Evolutionary conservation across 2,329 filamentous ascomycete species (phyloP).

Genomic region (Aspergillus sp.): DNA sequence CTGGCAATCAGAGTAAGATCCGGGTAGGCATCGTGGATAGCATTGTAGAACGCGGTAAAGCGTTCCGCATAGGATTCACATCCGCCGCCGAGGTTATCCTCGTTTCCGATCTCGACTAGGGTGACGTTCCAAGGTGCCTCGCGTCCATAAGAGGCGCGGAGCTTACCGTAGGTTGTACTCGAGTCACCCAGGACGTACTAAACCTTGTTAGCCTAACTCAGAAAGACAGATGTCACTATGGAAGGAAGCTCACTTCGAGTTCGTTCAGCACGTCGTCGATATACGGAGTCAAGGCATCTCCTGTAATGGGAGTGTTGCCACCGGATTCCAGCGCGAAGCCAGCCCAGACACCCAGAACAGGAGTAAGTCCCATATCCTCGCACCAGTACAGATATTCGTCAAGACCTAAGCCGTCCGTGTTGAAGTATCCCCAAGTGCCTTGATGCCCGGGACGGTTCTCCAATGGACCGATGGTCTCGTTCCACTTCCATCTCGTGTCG

Average conservation of each 20-base stretch:
- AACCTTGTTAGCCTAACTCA: not conserved
- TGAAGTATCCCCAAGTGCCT: constrained; percentile 56
- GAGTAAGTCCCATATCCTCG: constrained; percentile 56
- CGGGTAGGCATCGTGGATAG: constrained; percentile 54
- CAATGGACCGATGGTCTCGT: constrained; percentile 39
- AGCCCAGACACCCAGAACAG: constrained; percentile 56
- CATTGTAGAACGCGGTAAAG: constrained; percentile 57
- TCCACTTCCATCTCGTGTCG: constrained; percentile 35
- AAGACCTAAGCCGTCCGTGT: constrained; percentile 55
- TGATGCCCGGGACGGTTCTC: constrained; percentile 51
- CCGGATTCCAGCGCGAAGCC: constrained; percentile 56
- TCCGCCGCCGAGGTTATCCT: constrained; percentile 59
- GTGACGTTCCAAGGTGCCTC: constrained; percentile 57
- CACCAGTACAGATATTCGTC: constrained; percentile 60
- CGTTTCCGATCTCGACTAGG: constrained; percentile 64
- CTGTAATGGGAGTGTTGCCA: constrained; percentile 45
- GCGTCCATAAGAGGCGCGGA: constrained; percentile 57
- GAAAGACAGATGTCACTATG: not conserved
- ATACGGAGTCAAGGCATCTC: constrained; percentile 53
- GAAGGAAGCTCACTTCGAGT: constrained; percentile 45
- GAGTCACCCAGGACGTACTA: constrained; percentile 55
- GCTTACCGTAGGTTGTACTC: constrained; percentile 55
- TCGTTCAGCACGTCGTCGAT: constrained; percentile 60
- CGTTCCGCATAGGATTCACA: constrained; percentile 50
- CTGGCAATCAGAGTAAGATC: constrained; percentile 56